Evolutionary conservation across 2,329 filamentous ascomycete genomes (phyloP), one percentile per base, ranked within the genome.

Genomic region (Hirsutella minnesotensis): DNA sequence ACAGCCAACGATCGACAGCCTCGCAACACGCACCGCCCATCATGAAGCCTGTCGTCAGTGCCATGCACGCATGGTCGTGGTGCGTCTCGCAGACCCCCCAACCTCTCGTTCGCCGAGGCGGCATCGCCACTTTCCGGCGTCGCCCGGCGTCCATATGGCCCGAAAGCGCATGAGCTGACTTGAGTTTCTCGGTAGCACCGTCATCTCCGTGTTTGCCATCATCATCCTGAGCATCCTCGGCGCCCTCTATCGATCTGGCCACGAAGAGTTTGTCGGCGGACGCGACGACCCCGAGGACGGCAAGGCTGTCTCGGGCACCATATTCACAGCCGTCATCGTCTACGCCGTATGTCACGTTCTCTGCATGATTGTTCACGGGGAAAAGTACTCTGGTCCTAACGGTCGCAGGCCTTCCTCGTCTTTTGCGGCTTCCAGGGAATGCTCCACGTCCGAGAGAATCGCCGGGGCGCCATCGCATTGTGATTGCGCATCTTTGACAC

Each of bases 41-140:
- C 59, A 95, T 95, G 89, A 95, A 95, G 81, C 89, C 90, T 53
- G 72, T 96, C 60, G 86, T 96, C 55, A 84, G 86, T 60, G 82
- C 87, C 52, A 77, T 89, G 69, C 89, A 94, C 69, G 90, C 89
- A 58, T 95, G 89, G 88, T 86, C 81, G 70, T 95, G 89, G 89
- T 95, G 72, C 59, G 79, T 63, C 46, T 18, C 18, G 34, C 21
- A n/a, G 39, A 35, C 12, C 18, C 8, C 15, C 33, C 33, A n/a
- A 8, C 33, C 33, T 4, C 33, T 16, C 33, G 15, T 12, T 12
- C 15, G 15, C 33, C 3, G 16, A 18, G 33, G 33, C 15, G 33
- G n/a, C 15, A 35, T 16, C 16, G n/a, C 33, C 33, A 9, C 33
- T 16, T 16, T 16, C 12, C 33, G 12, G 24, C 24, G 24, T 27